These are phyloP conservation scores for Mycena rebaudengoi DNA, from an alignment of 768 basidiomycete species.

Conservation along the genomic window DNA sequence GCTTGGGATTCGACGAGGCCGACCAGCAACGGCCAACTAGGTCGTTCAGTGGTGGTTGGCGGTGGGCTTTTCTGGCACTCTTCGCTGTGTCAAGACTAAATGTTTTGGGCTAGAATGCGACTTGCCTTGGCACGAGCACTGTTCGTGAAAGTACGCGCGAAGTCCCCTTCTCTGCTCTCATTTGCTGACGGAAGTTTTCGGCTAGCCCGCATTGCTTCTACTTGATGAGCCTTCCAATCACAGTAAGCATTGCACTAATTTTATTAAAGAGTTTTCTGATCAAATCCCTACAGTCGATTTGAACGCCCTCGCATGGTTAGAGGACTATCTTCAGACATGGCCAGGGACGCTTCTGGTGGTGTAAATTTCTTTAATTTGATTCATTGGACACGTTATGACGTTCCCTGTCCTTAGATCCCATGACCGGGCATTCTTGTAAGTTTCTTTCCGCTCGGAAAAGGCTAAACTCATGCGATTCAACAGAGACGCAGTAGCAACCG, in stretches of 20 bases:
- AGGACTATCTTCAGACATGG: conserved; percentile 98
- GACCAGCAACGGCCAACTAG: conserved; percentile 87
- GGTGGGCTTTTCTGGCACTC: conserved; percentile 46
- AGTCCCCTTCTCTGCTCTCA: not conserved
- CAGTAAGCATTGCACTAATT: conserved; percentile 56
- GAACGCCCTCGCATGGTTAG: conserved; percentile 96
- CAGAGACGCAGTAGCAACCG: conserved; percentile 95
- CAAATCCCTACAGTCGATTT: conserved; percentile 69
- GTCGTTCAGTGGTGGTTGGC: conserved; percentile 97
- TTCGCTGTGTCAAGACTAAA: not conserved
- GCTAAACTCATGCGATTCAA: not conserved
- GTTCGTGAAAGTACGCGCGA: conserved; percentile 82
- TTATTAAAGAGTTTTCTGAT: not conserved
- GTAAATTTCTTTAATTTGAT: conserved; percentile 44
- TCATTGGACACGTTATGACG: conserved; percentile 10
- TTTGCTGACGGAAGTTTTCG: conserved; percentile 8
- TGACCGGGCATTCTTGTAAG: conserved; percentile 63
- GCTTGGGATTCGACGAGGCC: conserved; percentile 89
- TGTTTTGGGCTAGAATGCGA: conserved; percentile 74
- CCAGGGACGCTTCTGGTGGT: conserved; percentile 91
- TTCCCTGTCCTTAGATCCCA: conserved; percentile 78
- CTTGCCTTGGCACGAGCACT: conserved; percentile 93
- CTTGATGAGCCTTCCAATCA: conserved; percentile 98
- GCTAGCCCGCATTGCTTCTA: conserved; percentile 76
- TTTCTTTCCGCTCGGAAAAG: conserved; percentile 71